phyloP scores from a whole-genome alignment of 2,329 filamentous ascomycete genomes.

The Diaporthe citriasiana region DNA sequence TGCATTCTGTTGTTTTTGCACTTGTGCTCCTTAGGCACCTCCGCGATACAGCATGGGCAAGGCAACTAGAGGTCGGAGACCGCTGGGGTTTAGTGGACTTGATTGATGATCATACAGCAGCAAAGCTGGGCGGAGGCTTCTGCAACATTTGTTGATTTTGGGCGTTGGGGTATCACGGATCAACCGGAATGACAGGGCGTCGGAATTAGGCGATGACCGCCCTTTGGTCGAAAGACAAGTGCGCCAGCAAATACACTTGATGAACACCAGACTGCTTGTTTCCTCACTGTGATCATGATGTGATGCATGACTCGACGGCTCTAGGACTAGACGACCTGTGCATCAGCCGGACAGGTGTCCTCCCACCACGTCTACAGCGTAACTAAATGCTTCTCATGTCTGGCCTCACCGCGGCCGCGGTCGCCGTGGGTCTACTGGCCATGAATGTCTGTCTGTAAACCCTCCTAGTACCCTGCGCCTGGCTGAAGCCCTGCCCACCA shows the following conservation, averaged over 20 bases:
- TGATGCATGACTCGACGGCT: slow-evolving; percentile 1
- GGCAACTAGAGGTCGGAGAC: slow-evolving; percentile 34
- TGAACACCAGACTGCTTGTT: slow-evolving; percentile 38
- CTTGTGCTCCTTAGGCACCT: slow-evolving; percentile 15
- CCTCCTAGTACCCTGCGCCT: background rate
- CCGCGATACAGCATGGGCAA: slow-evolving; percentile 34
- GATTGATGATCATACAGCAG: slow-evolving; percentile 36
- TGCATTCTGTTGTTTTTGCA: slow-evolving; percentile 37
- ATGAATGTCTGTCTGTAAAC: background rate
- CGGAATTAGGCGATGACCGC: slow-evolving; percentile 43
- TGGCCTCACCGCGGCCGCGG: background rate
- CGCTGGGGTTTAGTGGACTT: slow-evolving; percentile 34
- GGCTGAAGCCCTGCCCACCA: background rate
- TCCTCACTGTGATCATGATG: background rate
- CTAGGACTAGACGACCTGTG: background rate
- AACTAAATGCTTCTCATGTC: background rate
- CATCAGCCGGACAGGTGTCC: background rate
- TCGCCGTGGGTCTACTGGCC: background rate
- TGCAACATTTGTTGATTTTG: slow-evolving; percentile 44
- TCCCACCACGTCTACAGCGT: too few relatives aligned
- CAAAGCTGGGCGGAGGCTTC: slow-evolving; percentile 31
- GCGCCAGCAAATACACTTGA: slow-evolving; percentile 43
- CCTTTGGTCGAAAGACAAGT: slow-evolving; percentile 41
- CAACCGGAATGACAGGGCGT: slow-evolving; percentile 45
- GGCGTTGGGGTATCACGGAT: slow-evolving; percentile 47